Evolutionary conservation across 2,329 filamentous ascomycete genomes (phyloP), one percentile per base, ranked within the genome.

Genomic region (Apiospora sp.): DNA sequence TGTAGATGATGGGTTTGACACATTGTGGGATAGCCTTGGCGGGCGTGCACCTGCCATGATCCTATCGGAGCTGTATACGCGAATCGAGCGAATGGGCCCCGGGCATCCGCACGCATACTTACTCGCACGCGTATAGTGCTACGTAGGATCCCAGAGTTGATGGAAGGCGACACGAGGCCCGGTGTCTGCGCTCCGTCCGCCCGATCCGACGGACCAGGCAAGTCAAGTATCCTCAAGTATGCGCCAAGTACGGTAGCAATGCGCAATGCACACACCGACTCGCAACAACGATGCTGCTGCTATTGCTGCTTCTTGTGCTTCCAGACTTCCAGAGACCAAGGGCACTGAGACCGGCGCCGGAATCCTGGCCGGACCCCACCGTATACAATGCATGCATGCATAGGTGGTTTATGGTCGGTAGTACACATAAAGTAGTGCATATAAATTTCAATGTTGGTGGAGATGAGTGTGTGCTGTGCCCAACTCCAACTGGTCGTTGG

Each of bases 151-250:
- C 37, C 13, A 30, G 16, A 19, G 16, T 37, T 37, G 27, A 16
- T 12, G 54, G 8, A 22, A 34, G 22, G 54, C 54, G 54, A 61
- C 54, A 61, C 54, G 54, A 61, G 54, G 58, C 5, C 58, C 58
- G 34, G 37, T 64, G 58, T 34, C 12, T 64, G 58, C 58, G 58
- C 34, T 16, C 58, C 58, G 58, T 8, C 58, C 58, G 58, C 19
- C 58, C 58, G 58, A 64, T 41, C 58, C 58, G 58, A n/a, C 6
- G 22, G 54, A 61, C n/a, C 30, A 37, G 30, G 30, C 54, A 61
- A 37, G 16, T 61, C 54, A 7, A 37, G 22, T 12, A 37, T n/a
- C 30, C 54, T 34, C 51, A 4, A 61, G 16, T 10, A 37, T 37
- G n/a, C n/a, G 46, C 7, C 54, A 34, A 5, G 51, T 19, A 16